phyloP scores from a whole-genome alignment of 75 land plant genomes.

The Pseudotsuga menziesii region DNA sequence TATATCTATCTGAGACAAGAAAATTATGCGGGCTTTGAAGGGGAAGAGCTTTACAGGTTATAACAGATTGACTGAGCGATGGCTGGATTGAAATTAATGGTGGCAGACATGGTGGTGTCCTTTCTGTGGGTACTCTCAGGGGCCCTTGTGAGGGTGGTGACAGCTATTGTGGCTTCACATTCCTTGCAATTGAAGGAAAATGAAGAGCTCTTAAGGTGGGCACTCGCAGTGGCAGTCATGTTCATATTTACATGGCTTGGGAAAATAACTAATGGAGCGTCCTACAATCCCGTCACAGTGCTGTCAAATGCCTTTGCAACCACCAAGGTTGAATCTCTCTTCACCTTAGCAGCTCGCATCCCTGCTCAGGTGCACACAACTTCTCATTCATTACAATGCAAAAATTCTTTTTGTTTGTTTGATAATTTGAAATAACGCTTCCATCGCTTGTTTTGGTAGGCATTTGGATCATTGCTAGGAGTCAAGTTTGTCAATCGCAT shows the following conservation, averaged over 20 bases:
- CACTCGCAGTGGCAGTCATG: slow-evolving; percentile 35
- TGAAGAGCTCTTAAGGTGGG: slow-evolving; percentile 28
- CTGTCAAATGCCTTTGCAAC: slow-evolving; percentile 18
- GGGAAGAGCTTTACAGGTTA: too few relatives aligned
- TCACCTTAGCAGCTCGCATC: slow-evolving; percentile 54
- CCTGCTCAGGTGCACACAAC: slow-evolving; percentile 52
- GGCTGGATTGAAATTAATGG: slow-evolving; percentile 10
- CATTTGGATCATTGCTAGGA: slow-evolving; percentile 38
- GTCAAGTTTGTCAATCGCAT: slow-evolving; percentile 26
- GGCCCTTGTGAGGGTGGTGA: slow-evolving; percentile 36
- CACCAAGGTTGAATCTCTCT: slow-evolving; percentile 18
- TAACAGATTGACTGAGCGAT: too few relatives aligned
- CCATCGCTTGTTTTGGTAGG: too few relatives aligned
- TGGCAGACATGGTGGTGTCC: slow-evolving; percentile 39
- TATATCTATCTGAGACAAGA: too few relatives aligned
- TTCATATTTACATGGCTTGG: slow-evolving; percentile 63
- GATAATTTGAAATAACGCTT: too few relatives aligned
- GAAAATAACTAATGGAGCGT: slow-evolving; percentile 44
- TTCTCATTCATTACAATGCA: too few relatives aligned
- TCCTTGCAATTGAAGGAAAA: slow-evolving; percentile 13
- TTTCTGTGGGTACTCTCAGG: slow-evolving; percentile 64
- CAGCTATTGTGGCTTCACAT: neutral
- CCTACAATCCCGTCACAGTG: slow-evolving; percentile 68
- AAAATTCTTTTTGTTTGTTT: too few relatives aligned
- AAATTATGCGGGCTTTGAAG: too few relatives aligned